Conservation (phyloP, 108 stramenopile genomes). For the Cyclotella atomus region DNA sequence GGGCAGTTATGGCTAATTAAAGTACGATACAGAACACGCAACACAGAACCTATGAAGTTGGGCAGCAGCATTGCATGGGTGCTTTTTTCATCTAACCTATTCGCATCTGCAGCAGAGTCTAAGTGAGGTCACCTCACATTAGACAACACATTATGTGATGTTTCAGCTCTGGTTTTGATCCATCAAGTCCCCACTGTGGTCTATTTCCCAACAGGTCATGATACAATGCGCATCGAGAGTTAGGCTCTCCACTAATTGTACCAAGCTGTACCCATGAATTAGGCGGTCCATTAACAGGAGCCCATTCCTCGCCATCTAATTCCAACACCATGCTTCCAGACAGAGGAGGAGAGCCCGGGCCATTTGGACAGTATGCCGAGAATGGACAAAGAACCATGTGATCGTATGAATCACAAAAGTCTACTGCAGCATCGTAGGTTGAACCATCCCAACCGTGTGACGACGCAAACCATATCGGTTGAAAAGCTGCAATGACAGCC, state of each 20-base stretch:
- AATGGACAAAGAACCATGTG: slow-evolving; percentile 50
- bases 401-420: slow-evolving; percentile 39
- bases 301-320: slow-evolving; percentile 41
- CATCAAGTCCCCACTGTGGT: slow-evolving; percentile 45
- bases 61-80: no score
- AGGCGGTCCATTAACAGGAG: slow-evolving; percentile 29
- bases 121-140: slow-evolving; percentile 16
- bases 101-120: background rate
- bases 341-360: slow-evolving; percentile 25
- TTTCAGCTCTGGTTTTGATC: slow-evolving; percentile 29
- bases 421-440: slow-evolving; percentile 38
- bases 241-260: slow-evolving; percentile 12
- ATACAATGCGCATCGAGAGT: slow-evolving; percentile 29
- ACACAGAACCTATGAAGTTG: no score
- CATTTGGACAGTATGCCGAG: slow-evolving; percentile 44
- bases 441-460: slow-evolving; percentile 35
- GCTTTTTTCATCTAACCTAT: background rate
- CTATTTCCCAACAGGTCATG: slow-evolving; percentile 27
- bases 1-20: no score
- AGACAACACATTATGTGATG: slow-evolving; percentile 48
- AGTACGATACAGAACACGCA: no score
- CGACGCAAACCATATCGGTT: slow-evolving; percentile 31
- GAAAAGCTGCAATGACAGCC: slow-evolving; percentile 34
- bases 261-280: slow-evolving; percentile 45
- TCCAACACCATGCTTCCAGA: slow-evolving; percentile 30